phyloP scores from a whole-genome alignment of 768 basidiomycete species.

The Cystofilobasidium ferigula region DNA sequence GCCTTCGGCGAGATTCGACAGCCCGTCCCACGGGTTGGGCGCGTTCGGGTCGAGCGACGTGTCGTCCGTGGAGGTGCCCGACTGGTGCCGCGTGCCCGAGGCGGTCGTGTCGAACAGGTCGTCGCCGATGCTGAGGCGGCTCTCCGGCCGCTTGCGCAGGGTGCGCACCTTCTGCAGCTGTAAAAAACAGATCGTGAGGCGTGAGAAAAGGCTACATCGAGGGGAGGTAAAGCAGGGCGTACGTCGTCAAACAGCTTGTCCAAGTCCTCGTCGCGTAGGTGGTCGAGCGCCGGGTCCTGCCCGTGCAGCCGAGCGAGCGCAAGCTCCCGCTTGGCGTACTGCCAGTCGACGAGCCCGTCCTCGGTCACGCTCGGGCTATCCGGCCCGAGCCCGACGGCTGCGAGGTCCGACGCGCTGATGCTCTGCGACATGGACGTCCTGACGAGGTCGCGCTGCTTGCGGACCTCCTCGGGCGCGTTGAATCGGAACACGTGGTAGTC shows the following conservation, averaged over 20 bases:
- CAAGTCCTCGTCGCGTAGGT: constrained; percentile 85
- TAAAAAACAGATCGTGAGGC: neutral
- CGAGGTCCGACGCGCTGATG: constrained; percentile 56
- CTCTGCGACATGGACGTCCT: constrained; percentile 56
- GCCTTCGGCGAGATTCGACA: constrained; percentile 2
- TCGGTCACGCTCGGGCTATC: constrained; percentile 55
- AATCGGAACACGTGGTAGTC: constrained; percentile 88
- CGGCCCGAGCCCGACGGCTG: constrained; percentile 43
- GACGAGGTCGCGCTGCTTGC: constrained; percentile 75
- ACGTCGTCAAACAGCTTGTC: constrained; percentile 32
- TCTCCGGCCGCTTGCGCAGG: constrained; percentile 63
- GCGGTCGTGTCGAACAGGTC: constrained; percentile 90
- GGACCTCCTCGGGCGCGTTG: constrained; percentile 81
- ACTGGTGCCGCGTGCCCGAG: constrained; percentile 44
- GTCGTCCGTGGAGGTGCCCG: constrained; percentile 74
- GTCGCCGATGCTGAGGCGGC: constrained; percentile 43
- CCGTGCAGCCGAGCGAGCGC: constrained; percentile 70
- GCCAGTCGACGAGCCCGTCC: constrained; percentile 72
- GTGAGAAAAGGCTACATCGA: neutral
- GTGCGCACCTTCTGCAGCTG: constrained; percentile 59
- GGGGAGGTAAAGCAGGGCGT: neutral
- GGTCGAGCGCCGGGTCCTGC: constrained; percentile 77
- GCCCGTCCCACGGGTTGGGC: constrained; percentile 50
- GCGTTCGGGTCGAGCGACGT: constrained; percentile 62
- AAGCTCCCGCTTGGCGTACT: constrained; percentile 89